Conservation (phyloP, 2,329 filamentous ascomycete species). For the Cercospora zeae-maydis region DNA sequence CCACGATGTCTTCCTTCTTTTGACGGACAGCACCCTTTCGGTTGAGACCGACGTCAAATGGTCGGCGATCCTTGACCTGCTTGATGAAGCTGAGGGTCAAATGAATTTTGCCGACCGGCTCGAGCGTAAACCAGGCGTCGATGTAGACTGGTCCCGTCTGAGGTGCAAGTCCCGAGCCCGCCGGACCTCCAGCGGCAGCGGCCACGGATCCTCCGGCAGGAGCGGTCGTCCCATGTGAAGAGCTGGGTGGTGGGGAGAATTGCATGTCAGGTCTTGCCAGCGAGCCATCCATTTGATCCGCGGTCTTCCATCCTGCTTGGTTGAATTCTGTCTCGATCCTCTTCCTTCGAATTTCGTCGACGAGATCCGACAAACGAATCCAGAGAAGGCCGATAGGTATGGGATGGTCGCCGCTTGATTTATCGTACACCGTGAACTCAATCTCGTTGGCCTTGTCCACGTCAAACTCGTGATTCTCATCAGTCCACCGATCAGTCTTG, state of each 20-base stretch:
- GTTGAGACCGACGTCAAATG: conserved; percentile 83
- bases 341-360: conserved; percentile 94
- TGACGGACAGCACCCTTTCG: conserved; percentile 95
- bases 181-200: conserved; percentile 40
- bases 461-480: conserved; percentile 85
- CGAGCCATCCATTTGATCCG: conserved; percentile 80
- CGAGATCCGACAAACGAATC: conserved; percentile 95
- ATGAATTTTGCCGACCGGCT: conserved; percentile 89
- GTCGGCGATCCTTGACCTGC: conserved; percentile 75
- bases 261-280: conserved; percentile 53
- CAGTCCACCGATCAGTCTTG: conserved; percentile 84
- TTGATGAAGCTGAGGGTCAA: conserved; percentile 90
- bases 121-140: conserved; percentile 94
- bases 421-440: conserved; percentile 96
- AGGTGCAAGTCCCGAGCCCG: conserved; percentile 43
- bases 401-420: conserved; percentile 73
- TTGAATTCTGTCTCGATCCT: conserved; percentile 96
- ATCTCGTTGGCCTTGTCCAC: conserved; percentile 99
- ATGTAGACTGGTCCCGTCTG: conserved; percentile 60
- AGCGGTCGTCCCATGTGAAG: conserved; percentile 30
- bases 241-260: conserved; percentile 50
- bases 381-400: conserved; percentile 93
- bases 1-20: conserved; percentile 95
- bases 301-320: conserved; percentile 92
- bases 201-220: conserved; percentile 37